These are phyloP conservation scores for Poterioochromonas sp. DNA, from an alignment of 352 stramenopile species.

Conservation along the genomic window DNA sequence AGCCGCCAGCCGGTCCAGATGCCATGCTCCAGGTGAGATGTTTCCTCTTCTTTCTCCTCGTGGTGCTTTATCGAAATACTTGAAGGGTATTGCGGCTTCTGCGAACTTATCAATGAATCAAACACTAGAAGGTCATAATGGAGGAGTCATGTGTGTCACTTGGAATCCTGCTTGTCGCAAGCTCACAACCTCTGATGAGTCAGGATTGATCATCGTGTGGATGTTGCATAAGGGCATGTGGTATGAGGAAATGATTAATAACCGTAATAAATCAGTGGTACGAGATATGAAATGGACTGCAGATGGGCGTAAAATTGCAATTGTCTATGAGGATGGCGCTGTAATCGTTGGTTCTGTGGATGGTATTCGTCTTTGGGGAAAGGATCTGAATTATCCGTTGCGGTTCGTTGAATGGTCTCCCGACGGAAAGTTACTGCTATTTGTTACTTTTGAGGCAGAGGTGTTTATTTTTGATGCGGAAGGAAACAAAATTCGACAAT, in stretches of 20 bases:
- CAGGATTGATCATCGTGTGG: constrained; percentile 89
- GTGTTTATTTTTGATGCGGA: constrained; percentile 49
- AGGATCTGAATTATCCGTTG: constrained; percentile 80
- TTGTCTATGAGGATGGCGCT: constrained; percentile 82
- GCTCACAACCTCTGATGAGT: constrained; percentile 85
- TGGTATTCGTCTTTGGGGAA: constrained; percentile 82
- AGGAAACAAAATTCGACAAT: constrained; percentile 37
- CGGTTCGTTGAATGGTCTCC: constrained; percentile 83
- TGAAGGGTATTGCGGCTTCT: constrained; percentile 58
- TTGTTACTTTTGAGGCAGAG: constrained; percentile 68
- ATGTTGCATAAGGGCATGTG: constrained; percentile 79
- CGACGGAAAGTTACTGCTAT: constrained; percentile 71
- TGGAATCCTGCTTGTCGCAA: constrained; percentile 88
- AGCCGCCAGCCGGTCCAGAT: constrained; percentile 41
- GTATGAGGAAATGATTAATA: constrained; percentile 95
- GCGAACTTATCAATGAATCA: constrained; percentile 88
- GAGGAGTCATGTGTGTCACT: constrained; percentile 71
- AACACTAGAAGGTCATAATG: constrained; percentile 80
- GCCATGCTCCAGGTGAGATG: constrained; percentile 31
- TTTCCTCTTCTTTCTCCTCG: constrained; percentile 37
- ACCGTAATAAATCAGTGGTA: constrained; percentile 84
- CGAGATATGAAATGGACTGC: constrained; percentile 85
- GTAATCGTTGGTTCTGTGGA: constrained; percentile 87
- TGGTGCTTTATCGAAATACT: constrained; percentile 56
- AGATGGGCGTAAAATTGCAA: constrained; percentile 86